Conservation (phyloP, 495 filamentous ascomycete species). For the Coniosporium apollinis region DNA sequence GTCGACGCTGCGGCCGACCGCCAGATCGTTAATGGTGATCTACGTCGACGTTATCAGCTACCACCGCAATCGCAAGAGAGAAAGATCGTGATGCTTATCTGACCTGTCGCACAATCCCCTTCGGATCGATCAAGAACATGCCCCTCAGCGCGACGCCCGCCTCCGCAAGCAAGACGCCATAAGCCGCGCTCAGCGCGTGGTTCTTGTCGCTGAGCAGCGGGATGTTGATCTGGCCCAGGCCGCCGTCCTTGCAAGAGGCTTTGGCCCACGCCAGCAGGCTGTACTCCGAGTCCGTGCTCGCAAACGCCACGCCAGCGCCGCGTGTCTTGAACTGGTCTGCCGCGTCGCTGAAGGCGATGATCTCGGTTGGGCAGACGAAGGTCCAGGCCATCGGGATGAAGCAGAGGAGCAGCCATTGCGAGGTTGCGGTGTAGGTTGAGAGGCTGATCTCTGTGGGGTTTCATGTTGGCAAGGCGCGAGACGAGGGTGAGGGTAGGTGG, state of each 20-base stretch:
- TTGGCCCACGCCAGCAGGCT: conserved; percentile 39
- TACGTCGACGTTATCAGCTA: neutral
- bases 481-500: neutral
- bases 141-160: conserved; percentile 39
- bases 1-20: conserved; percentile 40
- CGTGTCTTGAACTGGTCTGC: conserved; percentile 27
- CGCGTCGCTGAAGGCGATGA: conserved; percentile 32
- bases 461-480: neutral
- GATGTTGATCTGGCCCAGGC: conserved; percentile 34
- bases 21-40: conserved; percentile 42
- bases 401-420: conserved; percentile 32
- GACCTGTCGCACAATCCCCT: conserved; percentile 33
- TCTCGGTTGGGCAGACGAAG: conserved; percentile 37
- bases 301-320: conserved; percentile 34
- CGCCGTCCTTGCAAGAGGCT: conserved; percentile 34
- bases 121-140: conserved; percentile 44
- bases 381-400: conserved; percentile 40
- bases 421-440: conserved; percentile 24
- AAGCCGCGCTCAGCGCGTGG: conserved; percentile 34
- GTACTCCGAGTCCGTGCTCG: conserved; percentile 28
- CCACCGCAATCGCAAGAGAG: neutral
- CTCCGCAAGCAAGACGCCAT: conserved; percentile 41
- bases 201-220: conserved; percentile 40
- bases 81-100: neutral
- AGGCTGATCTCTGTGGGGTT: conserved; percentile 24